Percentiles rank a stretch among this genome's conserved stretches.
Conservation (phyloP, 192 early-diverging fungal species). For the Linnemannia schmuckeri region DNA sequence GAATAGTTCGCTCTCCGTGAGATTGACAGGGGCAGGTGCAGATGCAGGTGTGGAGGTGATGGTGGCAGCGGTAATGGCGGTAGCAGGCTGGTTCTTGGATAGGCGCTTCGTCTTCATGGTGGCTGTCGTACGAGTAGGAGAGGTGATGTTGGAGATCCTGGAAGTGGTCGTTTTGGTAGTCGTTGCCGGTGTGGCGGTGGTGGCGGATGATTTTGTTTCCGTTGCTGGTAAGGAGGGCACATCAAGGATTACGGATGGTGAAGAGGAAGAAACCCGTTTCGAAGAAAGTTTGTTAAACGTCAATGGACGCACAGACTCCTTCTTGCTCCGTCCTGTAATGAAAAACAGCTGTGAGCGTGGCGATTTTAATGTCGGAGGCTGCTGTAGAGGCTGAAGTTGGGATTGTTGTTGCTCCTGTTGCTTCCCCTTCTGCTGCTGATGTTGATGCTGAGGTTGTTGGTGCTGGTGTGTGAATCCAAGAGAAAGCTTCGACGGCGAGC, state of each 20-base stretch:
- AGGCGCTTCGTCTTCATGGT: too few species aligned
- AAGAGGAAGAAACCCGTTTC: neutral
- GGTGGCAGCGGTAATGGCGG: neutral
- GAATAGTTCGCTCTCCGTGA: neutral
- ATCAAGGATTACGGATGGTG: neutral
- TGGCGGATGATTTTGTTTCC: neutral
- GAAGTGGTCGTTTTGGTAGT: neutral
- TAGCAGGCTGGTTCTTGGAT: neutral
- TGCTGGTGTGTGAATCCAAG: neutral
- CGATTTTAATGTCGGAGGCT: neutral
- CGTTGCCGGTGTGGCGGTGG: neutral
- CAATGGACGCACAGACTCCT: neutral
- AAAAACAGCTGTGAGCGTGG: neutral
- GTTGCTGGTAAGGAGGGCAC: neutral
- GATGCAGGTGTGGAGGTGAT: neutral
- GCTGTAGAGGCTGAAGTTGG: neutral
- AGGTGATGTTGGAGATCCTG: neutral
- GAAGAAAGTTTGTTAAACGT: neutral
- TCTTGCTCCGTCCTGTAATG: neutral
- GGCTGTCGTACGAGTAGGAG: neutral
- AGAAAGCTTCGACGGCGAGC: too few species aligned
- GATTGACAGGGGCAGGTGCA: too few species aligned
- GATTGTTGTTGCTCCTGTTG: neutral
- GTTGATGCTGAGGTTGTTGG: conserved; percentile 9
- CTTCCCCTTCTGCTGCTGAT: neutral